These are phyloP conservation scores for Hypoxylon subgilvum DNA, from an alignment of 495 filamentous ascomycete species.

Conservation along the genomic window DNA sequence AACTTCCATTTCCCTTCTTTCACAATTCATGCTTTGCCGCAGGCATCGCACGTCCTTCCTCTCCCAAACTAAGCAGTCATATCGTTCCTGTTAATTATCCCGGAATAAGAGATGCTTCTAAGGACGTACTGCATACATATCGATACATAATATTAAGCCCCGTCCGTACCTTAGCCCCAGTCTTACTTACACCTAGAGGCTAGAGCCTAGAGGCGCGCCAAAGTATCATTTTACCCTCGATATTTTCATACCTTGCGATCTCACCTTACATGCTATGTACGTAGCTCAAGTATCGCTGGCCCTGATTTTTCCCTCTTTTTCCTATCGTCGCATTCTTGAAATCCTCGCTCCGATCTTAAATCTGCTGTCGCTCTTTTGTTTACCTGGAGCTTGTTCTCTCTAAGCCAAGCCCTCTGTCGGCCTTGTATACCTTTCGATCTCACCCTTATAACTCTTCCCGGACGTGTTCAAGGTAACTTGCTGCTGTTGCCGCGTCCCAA, in stretches of 20 bases:
- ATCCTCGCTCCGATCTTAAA: slow-evolving; percentile 41
- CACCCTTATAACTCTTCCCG: slow-evolving; percentile 30
- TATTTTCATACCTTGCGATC: slow-evolving; percentile 48
- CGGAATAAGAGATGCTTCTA: slow-evolving; percentile 35
- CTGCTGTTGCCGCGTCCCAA: slow-evolving; percentile 26
- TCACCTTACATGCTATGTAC: too few species aligned
- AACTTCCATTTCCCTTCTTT: slow-evolving; percentile 32
- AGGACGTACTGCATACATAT: slow-evolving; percentile 22
- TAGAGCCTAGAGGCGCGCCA: slow-evolving; percentile 22
- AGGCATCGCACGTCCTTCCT: slow-evolving; percentile 40
- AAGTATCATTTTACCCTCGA: slow-evolving; percentile 46
- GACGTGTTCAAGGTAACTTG: slow-evolving; percentile 27
- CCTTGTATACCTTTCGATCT: slow-evolving; percentile 30
- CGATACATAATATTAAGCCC: slow-evolving; percentile 34
- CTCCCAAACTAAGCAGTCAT: slow-evolving; percentile 40
- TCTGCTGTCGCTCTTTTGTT: slow-evolving; percentile 42
- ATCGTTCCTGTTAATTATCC: slow-evolving; percentile 41
- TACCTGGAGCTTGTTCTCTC: too few species aligned
- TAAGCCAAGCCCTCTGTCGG: slow-evolving; percentile 39
- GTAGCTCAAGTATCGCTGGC: slow-evolving; percentile 36
- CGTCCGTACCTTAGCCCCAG: slow-evolving; percentile 25
- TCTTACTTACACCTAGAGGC: slow-evolving; percentile 16
- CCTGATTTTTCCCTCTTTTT: slow-evolving; percentile 26
- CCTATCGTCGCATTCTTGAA: slow-evolving; percentile 31
- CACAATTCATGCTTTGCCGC: slow-evolving; percentile 42